phyloP scores from a whole-genome alignment of 78 protist genomes.

The Dictyostelium brefeldianum region DNA sequence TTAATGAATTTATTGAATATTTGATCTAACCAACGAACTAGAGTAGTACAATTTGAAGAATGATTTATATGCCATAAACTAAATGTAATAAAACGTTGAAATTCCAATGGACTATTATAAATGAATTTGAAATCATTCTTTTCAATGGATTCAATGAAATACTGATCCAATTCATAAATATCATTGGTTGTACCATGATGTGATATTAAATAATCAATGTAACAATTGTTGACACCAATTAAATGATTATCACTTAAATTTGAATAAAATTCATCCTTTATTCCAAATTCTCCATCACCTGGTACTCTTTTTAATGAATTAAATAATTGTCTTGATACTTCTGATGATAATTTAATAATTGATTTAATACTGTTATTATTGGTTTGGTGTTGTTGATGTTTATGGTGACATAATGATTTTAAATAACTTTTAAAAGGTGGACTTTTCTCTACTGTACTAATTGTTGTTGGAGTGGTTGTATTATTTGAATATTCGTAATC shows the following conservation, averaged over 20 bases:
- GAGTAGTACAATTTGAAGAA: neutral
- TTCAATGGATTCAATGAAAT: conserved; percentile 1
- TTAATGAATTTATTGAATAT: neutral
- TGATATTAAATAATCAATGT: too few species aligned
- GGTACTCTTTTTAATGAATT: neutral
- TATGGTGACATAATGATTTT: neutral
- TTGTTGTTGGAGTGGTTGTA: neutral
- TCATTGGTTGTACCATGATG: neutral
- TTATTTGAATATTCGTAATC: neutral
- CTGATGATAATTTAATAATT: neutral
- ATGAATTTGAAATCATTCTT: conserved; percentile 4
- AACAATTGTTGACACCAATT: neutral
- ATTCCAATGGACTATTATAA: conserved; percentile 15
- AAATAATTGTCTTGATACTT: conserved; percentile 33
- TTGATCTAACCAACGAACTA: neutral
- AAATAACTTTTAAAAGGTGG: conserved; percentile 23
- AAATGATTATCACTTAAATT: neutral
- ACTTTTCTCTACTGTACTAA: neutral
- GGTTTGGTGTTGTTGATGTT: neutral
- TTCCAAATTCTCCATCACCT: neutral
- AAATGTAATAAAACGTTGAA: conserved; percentile 21
- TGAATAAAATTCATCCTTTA: neutral
- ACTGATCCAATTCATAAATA: neutral
- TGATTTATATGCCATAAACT: conserved; percentile 1
- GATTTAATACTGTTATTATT: neutral